These are phyloP conservation scores for Medicago arabica DNA, from an alignment of 306 rosid genomes.

Conservation along the genomic window DNA sequence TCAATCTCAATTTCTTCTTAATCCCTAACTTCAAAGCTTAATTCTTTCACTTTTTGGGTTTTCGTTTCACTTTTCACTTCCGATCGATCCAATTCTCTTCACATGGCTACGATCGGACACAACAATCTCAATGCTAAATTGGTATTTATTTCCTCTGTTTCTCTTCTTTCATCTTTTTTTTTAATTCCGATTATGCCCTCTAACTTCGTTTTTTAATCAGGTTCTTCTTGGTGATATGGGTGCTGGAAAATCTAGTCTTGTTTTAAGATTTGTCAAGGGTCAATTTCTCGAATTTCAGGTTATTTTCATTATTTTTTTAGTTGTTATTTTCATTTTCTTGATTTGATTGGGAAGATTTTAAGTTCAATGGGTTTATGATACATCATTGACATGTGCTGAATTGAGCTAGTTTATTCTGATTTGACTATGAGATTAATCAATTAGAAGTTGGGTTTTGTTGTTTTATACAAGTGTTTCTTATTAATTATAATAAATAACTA, in stretches of 20 bases:
- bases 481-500: neutral
- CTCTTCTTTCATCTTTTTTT: conserved; percentile 29
- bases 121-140: conserved; percentile 69
- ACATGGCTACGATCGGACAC: conserved; percentile 67
- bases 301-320: neutral
- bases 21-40: neutral
- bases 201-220: conserved; percentile 39
- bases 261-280: conserved; percentile 70
- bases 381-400: neutral
- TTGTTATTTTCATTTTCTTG: neutral
- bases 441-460: neutral
- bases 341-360: conserved; percentile 35
- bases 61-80: conserved; percentile 31
- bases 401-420: conserved; percentile 35
- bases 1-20: conserved; percentile 29
- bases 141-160: conserved; percentile 52
- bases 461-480: conserved; percentile 12
- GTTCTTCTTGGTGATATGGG: conserved; percentile 77
- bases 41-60: conserved; percentile 40
- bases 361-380: conserved; percentile 4
- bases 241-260: conserved; percentile 70
- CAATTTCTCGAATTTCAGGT: conserved; percentile 74
- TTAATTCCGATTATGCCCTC: conserved; percentile 22
- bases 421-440: neutral
- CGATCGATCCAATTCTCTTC: conserved; percentile 49